Percentiles rank a stretch among this genome's conserved stretches.
phyloP scores from a whole-genome alignment of 225 moss, liverwort and hornwort species.

The Polytrichum commune region DNA sequence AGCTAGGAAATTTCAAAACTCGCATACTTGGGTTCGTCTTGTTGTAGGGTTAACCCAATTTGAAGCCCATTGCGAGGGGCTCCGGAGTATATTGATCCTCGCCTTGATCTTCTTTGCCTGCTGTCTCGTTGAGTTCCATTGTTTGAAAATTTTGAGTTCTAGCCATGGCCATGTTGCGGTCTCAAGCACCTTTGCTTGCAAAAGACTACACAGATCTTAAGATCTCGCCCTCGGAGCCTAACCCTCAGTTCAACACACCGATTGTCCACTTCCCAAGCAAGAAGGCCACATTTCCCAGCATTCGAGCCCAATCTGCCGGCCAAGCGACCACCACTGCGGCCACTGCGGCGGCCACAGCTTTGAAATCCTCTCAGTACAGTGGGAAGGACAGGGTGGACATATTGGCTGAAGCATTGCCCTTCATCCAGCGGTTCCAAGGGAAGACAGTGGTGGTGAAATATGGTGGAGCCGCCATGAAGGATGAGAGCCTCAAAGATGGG shows the following conservation, averaged over 20 bases:
- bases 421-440: conserved; percentile 88
- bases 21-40: too few relatives aligned
- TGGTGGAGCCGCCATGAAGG: conserved; percentile 99
- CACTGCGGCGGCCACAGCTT: not conserved
- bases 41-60: too few relatives aligned
- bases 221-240: not conserved
- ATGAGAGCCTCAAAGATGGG: conserved; percentile 72
- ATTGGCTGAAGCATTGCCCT: conserved; percentile 82
- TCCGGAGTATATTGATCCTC: too few relatives aligned
- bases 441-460: conserved; percentile 99
- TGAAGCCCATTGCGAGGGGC: too few relatives aligned
- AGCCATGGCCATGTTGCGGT: not conserved
- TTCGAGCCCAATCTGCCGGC: conserved; percentile 33
- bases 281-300: conserved; percentile 3
- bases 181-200: not conserved
- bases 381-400: conserved; percentile 94
- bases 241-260: not conserved
- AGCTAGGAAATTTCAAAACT: too few relatives aligned
- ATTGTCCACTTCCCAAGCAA: not conserved
- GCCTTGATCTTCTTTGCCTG: too few relatives aligned
- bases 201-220: conserved; percentile 4
- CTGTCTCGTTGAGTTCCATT: too few relatives aligned
- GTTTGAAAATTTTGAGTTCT: too few relatives aligned
- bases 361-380: conserved; percentile 32
- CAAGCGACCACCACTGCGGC: conserved; percentile 11